Conservation (phyloP, 2,329 filamentous ascomycete species). For the Diaporthe sp. region DNA sequence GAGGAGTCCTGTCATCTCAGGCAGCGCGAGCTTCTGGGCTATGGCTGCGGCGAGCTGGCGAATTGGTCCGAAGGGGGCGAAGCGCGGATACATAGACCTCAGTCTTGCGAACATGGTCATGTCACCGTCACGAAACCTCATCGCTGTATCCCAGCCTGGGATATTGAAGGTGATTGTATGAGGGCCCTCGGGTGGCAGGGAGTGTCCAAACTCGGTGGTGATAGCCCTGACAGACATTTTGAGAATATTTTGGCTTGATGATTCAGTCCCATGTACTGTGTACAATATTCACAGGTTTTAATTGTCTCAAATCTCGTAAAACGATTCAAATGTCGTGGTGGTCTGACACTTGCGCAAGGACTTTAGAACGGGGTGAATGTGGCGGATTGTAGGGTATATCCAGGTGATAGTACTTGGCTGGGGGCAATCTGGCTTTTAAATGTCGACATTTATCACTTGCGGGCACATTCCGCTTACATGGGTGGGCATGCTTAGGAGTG, state of each 20-base stretch:
- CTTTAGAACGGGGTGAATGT: background rate
- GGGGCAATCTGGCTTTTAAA: background rate
- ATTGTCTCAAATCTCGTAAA: too few species aligned
- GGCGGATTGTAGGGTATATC: background rate
- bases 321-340: too few species aligned
- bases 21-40: constrained; percentile 49
- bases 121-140: constrained; percentile 61
- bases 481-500: background rate
- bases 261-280: too few species aligned
- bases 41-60: constrained; percentile 55
- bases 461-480: background rate
- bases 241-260: background rate
- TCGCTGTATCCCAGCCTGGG: constrained; percentile 58
- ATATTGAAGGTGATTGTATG: constrained; percentile 63
- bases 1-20: constrained; percentile 46
- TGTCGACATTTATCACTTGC: background rate
- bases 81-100: constrained; percentile 62
- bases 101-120: constrained; percentile 51
- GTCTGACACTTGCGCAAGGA: background rate
- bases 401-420: too few species aligned
- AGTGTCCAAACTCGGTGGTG: constrained; percentile 57
- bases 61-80: constrained; percentile 56
- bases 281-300: too few species aligned
- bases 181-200: constrained; percentile 61
- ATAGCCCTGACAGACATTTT: constrained; percentile 43